Conservation (phyloP, 441 rosid genomes). For the Viola pubescens region DNA sequence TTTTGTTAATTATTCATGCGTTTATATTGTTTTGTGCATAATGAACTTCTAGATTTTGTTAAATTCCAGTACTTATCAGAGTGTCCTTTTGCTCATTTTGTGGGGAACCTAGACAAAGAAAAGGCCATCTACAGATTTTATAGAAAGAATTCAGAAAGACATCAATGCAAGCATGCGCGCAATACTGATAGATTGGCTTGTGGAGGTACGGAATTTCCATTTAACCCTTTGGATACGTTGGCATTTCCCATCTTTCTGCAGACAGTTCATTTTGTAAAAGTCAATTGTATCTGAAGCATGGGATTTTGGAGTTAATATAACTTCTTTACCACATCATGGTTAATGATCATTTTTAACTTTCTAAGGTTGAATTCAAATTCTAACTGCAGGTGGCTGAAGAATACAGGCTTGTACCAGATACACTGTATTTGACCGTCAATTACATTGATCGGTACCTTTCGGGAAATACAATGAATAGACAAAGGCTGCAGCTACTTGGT, state of each 20-base stretch:
- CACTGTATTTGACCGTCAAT: conserved; percentile 70
- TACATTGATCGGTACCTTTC: conserved; percentile 87
- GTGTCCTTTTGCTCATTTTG: background rate
- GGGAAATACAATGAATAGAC: conserved; percentile 66
- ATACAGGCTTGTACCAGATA: conserved; percentile 80
- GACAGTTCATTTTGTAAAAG: background rate
- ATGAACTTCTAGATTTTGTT: background rate
- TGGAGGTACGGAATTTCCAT: conserved; percentile 40
- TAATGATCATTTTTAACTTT: background rate
- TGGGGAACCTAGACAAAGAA: conserved; percentile 44
- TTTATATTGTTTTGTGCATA: background rate
- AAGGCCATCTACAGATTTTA: conserved; percentile 74
- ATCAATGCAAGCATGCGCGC: conserved; percentile 78
- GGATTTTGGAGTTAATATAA: background rate
- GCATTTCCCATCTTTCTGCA: background rate
- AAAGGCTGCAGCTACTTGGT: conserved; percentile 77
- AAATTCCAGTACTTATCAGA: background rate
- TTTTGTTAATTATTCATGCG: background rate
- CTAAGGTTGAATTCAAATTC: conserved; percentile 14
- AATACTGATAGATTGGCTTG: conserved; percentile 85
- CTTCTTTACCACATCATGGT: background rate
- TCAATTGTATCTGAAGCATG: background rate
- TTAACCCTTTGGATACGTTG: no score
- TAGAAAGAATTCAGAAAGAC: conserved; percentile 61
- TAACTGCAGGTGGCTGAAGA: conserved; percentile 81